A percentile compares a stretch with the other conserved stretches of the same genome.
phyloP scores from a whole-genome alignment of 2,329 filamentous ascomycete species.

The Metarhizium rileyi region DNA sequence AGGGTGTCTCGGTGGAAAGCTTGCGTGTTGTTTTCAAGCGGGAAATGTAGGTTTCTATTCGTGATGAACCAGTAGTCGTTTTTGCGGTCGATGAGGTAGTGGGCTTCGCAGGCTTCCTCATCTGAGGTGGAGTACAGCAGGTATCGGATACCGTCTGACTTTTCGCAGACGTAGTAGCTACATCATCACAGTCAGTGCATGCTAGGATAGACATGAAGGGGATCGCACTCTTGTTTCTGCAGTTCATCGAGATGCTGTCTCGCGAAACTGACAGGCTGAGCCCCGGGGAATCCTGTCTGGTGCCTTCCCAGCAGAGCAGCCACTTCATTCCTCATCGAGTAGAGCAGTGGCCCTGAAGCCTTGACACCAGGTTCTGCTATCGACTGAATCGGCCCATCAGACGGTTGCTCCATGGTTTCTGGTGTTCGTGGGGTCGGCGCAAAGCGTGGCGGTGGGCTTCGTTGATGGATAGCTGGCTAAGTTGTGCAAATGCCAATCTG shows the following conservation, averaged over 20 bases:
- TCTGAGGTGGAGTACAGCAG: constrained; percentile 79
- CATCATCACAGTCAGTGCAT: constrained; percentile 8
- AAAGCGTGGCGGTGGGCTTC: background rate
- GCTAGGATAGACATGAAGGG: background rate
- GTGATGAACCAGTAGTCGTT: constrained; percentile 92
- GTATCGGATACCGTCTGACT: constrained; percentile 92
- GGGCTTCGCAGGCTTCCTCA: constrained; percentile 52
- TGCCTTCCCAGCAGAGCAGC: constrained; percentile 63
- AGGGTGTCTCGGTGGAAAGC: constrained; percentile 73
- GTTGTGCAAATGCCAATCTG: background rate
- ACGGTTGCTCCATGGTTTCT: constrained; percentile 18
- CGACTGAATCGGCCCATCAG: constrained; percentile 31
- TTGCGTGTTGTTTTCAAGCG: constrained; percentile 52
- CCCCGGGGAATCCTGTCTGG: constrained; percentile 67
- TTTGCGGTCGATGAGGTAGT: constrained; percentile 94
- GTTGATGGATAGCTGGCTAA: background rate
- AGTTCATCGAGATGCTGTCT: constrained; percentile 76
- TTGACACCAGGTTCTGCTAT: constrained; percentile 57
- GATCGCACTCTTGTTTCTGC: constrained; percentile 58
- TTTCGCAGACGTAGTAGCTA: constrained; percentile 95
- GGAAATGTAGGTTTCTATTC: constrained; percentile 65
- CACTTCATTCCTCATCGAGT: constrained; percentile 60
- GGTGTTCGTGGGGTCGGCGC: background rate
- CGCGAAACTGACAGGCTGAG: constrained; percentile 89
- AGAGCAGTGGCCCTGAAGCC: constrained; percentile 50